Percentiles rank a stretch among this genome's conserved stretches.
Evolutionary conservation across 2,329 filamentous ascomycete species (phyloP).

Genomic region (Fusarium sp.): DNA sequence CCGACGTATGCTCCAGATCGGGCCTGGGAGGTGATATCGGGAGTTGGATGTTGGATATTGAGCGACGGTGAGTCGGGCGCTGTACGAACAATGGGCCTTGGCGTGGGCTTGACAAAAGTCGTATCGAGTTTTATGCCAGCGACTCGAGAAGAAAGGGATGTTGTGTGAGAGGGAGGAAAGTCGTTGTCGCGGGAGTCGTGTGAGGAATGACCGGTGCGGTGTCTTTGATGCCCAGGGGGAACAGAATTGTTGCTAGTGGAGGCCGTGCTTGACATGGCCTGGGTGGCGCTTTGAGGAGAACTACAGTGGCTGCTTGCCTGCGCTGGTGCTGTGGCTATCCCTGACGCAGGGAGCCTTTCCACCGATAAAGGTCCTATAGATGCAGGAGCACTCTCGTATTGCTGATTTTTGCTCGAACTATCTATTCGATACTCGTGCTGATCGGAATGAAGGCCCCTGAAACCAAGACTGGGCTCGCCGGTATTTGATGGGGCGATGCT

Average conservation of each 20-base stretch:
- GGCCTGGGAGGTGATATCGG: constrained; percentile 63
- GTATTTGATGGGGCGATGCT: constrained; percentile 36
- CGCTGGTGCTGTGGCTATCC: constrained; percentile 30
- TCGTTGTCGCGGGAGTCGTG: constrained; percentile 27
- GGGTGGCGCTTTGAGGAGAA: constrained; percentile 32
- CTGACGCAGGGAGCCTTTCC: constrained; percentile 22
- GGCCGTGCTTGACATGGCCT: constrained; percentile 29
- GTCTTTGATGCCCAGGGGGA: constrained; percentile 39
- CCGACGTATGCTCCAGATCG: constrained; percentile 69
- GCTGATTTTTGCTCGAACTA: constrained; percentile 5
- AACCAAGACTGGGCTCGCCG: constrained; percentile 28
- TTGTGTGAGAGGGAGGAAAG: constrained; percentile 18
- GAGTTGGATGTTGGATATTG: constrained; percentile 65
- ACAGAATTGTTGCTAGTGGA: constrained; percentile 29
- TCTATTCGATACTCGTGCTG: constrained; percentile 24
- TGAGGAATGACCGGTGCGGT: constrained; percentile 31
- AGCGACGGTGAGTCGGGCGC: constrained; percentile 55
- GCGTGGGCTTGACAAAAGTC: constrained; percentile 50
- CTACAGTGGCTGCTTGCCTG: constrained; percentile 33
- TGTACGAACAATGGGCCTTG: constrained; percentile 59
- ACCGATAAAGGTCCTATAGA: constrained; percentile 25
- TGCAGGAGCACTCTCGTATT: constrained; percentile 40
- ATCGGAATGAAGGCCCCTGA: constrained; percentile 36
- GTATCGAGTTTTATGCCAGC: constrained; percentile 57
- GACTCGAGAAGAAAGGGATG: constrained; percentile 43